Percentiles rank a stretch among this genome's conserved stretches.
phyloP scores from a whole-genome alignment of 1,284 basidiomycete species.

The Laetiporus sulphureus region DNA sequence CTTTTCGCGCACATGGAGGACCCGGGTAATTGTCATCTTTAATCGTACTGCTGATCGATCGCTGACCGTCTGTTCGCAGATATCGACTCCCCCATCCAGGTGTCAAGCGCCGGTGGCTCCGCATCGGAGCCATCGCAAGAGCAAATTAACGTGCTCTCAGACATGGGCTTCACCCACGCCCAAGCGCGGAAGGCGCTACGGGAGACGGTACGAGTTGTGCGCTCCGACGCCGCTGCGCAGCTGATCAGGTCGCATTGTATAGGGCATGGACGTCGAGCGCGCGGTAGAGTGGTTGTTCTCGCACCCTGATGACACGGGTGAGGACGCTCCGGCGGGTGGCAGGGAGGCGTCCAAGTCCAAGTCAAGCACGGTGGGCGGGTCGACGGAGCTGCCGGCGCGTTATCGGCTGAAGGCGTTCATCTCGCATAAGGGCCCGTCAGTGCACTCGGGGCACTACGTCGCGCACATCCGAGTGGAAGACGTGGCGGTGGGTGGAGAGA shows the following conservation, averaged over 20 bases:
- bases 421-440: slow-evolving; percentile 94
- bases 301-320: slow-evolving; percentile 84
- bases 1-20: slow-evolving; percentile 95
- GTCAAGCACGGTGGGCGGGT: slow-evolving; percentile 41
- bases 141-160: slow-evolving; percentile 67
- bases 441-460: slow-evolving; percentile 94
- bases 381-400: slow-evolving; percentile 60
- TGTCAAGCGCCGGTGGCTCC: slow-evolving; percentile 20
- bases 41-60: neutral
- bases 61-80: slow-evolving; percentile 38
- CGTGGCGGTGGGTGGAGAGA: slow-evolving; percentile 29
- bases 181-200: slow-evolving; percentile 88
- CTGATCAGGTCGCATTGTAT: slow-evolving; percentile 1
- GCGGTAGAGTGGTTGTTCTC: slow-evolving; percentile 98
- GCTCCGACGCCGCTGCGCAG: neutral
- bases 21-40: slow-evolving; percentile 46
- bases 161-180: slow-evolving; percentile 88
- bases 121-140: slow-evolving; percentile 58
- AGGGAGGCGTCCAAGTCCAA: slow-evolving; percentile 14
- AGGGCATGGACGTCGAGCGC: slow-evolving; percentile 74
- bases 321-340: slow-evolving; percentile 36
- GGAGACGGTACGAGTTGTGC: slow-evolving; percentile 59
- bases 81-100: slow-evolving; percentile 79
- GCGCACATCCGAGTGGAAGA: slow-evolving; percentile 59
- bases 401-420: slow-evolving; percentile 90